Conservation (phyloP, 306 rosid genomes). For the Urtica urens region DNA sequence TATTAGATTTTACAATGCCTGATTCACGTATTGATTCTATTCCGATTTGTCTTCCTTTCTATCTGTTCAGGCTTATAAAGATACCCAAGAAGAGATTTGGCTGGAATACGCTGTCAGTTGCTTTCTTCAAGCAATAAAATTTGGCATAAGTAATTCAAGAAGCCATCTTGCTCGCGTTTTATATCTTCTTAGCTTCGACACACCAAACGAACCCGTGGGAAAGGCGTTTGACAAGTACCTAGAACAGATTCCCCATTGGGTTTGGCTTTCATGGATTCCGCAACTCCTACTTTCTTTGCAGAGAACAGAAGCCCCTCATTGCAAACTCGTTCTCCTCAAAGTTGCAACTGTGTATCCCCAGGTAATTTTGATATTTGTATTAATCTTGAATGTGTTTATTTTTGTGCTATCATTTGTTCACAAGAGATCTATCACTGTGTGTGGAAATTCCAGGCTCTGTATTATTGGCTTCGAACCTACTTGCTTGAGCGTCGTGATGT, state of each 20-base stretch:
- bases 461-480: constrained; percentile 98
- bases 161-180: constrained; percentile 95
- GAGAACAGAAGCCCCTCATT: constrained; percentile 91
- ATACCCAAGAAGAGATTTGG: constrained; percentile 83
- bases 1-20: constrained; percentile 13
- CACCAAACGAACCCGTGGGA: constrained; percentile 83
- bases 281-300: constrained; percentile 96
- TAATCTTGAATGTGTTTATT: not conserved
- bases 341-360: constrained; percentile 83
- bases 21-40: constrained; percentile 12
- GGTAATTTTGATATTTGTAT: constrained; percentile 38
- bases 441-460: constrained; percentile 59
- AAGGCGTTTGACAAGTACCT: constrained; percentile 82
- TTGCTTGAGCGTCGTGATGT: constrained; percentile 96
- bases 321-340: constrained; percentile 89
- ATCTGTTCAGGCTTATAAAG: constrained; percentile 63
- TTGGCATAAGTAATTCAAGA: constrained; percentile 86
- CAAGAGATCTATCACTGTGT: constrained; percentile 16
- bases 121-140: constrained; percentile 93
- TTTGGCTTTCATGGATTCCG: constrained; percentile 99
- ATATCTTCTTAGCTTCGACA: constrained; percentile 95
- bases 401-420: not conserved
- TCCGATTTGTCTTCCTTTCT: not conserved
- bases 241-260: constrained; percentile 97
- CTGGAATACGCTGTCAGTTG: constrained; percentile 94